Evolutionary conservation across 805 yeast species (phyloP).

Genomic region (Candida germanica): DNA sequence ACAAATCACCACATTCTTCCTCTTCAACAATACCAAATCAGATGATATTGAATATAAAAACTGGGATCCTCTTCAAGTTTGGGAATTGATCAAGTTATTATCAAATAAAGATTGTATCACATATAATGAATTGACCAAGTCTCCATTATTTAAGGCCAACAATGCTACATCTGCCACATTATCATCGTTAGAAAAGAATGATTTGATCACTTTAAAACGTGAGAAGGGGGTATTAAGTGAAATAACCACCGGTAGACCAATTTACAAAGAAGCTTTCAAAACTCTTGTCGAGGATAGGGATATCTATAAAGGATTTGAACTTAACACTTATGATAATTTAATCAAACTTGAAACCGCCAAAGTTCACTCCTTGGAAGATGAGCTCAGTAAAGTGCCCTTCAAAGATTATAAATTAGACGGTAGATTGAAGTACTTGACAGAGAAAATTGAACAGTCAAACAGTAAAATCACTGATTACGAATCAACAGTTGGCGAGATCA

Average conservation of each 20-base stretch:
- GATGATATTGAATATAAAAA: slow-evolving; percentile 34
- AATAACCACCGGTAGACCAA: slow-evolving; percentile 79
- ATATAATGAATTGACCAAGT: slow-evolving; percentile 50
- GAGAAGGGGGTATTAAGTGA: slow-evolving; percentile 71
- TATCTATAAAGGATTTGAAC: slow-evolving; percentile 60
- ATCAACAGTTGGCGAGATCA: slow-evolving; percentile 22
- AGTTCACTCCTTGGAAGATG: slow-evolving; percentile 67
- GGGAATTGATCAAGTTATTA: slow-evolving; percentile 73
- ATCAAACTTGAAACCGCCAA: slow-evolving; percentile 59
- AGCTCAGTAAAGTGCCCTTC: slow-evolving; percentile 49
- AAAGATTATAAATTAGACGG: slow-evolving; percentile 52
- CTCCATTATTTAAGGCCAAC: slow-evolving; percentile 60
- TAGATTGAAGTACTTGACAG: slow-evolving; percentile 64
- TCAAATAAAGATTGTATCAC: slow-evolving; percentile 46
- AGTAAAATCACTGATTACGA: slow-evolving; percentile 34
- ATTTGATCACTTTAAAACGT: slow-evolving; percentile 66
- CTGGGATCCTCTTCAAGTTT: slow-evolving; percentile 78
- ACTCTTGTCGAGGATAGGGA: slow-evolving; percentile 57
- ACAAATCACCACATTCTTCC: slow-evolving; percentile 80
- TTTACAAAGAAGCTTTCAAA: slow-evolving; percentile 75
- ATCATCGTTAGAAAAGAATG: slow-evolving; percentile 72
- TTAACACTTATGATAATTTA: slow-evolving; percentile 52
- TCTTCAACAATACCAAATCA: slow-evolving; percentile 24
- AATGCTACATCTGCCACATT: slow-evolving; percentile 47
- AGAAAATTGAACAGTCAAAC: slow-evolving; percentile 64